Evolutionary conservation across 2,329 filamentous ascomycete genomes (phyloP), one percentile per base, ranked within the genome.

Genomic region (Neofusicoccum sp.): DNA sequence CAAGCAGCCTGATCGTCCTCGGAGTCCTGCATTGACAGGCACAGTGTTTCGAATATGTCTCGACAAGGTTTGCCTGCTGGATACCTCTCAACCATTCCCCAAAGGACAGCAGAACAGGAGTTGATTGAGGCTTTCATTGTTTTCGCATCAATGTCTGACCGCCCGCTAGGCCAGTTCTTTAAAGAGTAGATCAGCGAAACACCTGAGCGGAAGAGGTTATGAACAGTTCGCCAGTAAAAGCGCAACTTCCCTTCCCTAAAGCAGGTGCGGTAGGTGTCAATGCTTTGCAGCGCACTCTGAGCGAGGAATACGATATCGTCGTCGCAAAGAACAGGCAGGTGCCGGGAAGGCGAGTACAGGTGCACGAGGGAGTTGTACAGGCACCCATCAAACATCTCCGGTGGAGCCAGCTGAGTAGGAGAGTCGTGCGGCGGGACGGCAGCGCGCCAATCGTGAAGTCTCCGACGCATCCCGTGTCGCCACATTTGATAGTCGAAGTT

Each of bases 101-200:
- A 52, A 11, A 52, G 48, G 28, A 52, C 48, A 9, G 48, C 48
- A 37, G 48, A 52, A 14, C 48, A 52, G n/a, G 48, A 52, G 33
- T 52, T 37, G 16, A 52, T 34, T 4, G 16, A 37, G 9, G 48
- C 33, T 9, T 37, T 37, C 34, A 37, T 52, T 4, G 14, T 37
- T 39, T 6, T 29, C 3, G 34, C 39, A 6, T 52, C n/a, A 11
- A 52, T 1, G 12, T 37, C 14, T 9, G 12, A 8, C 9, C 7
- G 48, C 11, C 39, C 14, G 2, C 33, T n/a, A 6, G 48, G 48
- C 48, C 48, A 52, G 4, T 52, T 52, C n/a, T 52, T 52, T 9
- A 52, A 12, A 7, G 14, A 52, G 16, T 52, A 52, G n/a, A 52
- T 37, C n/a, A 52, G 48, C 1, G 48, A 37, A 22, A 52, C 48